These are phyloP conservation scores for Sorghum bicolor DNA, from an alignment of 176 grass and related monocot genomes.

Conservation along the genomic window DNA sequence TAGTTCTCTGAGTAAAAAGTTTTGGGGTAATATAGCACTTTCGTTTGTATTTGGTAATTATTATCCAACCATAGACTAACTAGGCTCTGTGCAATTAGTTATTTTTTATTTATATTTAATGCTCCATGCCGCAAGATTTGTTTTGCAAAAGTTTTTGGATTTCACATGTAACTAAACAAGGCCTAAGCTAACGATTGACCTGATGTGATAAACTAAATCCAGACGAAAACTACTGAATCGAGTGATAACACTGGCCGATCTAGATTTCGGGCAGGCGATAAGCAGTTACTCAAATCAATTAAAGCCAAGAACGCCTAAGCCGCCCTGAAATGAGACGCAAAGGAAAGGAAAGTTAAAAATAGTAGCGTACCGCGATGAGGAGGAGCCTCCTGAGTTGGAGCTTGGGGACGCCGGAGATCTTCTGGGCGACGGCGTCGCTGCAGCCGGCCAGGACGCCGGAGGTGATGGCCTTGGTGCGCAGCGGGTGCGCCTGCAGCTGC, in stretches of 20 bases:
- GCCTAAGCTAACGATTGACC: background rate
- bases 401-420: slow-evolving; percentile 57
- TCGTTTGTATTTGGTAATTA: no score
- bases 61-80: no score
- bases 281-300: background rate
- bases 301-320: background rate
- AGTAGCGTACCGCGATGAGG: slow-evolving; percentile 55
- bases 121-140: no score
- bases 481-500: slow-evolving; percentile 68
- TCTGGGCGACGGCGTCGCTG: slow-evolving; percentile 74
- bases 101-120: no score
- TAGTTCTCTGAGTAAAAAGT: no score
- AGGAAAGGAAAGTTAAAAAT: background rate
- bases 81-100: no score
- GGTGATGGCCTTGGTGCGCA: slow-evolving; percentile 86
- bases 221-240: background rate
- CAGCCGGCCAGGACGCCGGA: slow-evolving; percentile 71
- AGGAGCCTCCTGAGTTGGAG: slow-evolving; percentile 67
- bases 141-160: no score
- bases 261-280: background rate
- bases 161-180: no score
- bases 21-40: no score
- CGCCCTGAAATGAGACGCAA: background rate
- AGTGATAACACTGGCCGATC: background rate
- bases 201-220: background rate